These are phyloP conservation scores for Dictyostelium capitatum DNA, from an alignment of 78 protist species.

Conservation along the genomic window DNA sequence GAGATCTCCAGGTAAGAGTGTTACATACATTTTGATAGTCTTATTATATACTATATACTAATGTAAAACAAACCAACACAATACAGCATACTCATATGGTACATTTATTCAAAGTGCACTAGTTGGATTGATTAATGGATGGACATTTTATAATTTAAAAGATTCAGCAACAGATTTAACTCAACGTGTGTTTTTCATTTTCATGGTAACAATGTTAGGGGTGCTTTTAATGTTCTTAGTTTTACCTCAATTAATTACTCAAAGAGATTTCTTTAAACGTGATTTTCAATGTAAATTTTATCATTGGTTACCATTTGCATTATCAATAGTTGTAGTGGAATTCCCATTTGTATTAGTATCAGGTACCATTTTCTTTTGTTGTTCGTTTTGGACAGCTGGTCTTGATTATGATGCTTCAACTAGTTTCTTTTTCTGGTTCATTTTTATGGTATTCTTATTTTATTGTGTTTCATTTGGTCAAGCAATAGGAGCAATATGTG, in stretches of 20 bases:
- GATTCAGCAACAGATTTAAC: slow-evolving; percentile 43
- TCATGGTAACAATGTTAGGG: slow-evolving; percentile 20
- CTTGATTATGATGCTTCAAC: background rate
- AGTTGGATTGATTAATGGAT: slow-evolving; percentile 25
- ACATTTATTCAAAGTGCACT: slow-evolving; percentile 29
- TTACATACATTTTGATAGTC: slow-evolving; percentile 40
- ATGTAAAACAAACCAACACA: too few species aligned
- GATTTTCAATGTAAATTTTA: slow-evolving; percentile 62
- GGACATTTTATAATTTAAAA: slow-evolving; percentile 45
- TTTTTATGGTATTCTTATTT: slow-evolving; percentile 1
- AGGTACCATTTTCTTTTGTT: slow-evolving; percentile 25
- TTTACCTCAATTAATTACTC: slow-evolving; percentile 39
- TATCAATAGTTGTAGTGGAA: slow-evolving; percentile 37
- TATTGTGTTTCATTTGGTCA: slow-evolving; percentile 51
- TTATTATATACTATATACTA: too few species aligned
- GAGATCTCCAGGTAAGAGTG: slow-evolving; percentile 51
- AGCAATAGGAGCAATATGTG: slow-evolving; percentile 45
- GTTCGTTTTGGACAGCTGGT: slow-evolving; percentile 60
- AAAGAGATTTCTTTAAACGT: slow-evolving; percentile 51
- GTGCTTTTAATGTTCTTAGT: slow-evolving; percentile 44
- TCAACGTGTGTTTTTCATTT: slow-evolving; percentile 33
- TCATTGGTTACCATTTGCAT: slow-evolving; percentile 36
- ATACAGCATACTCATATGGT: slow-evolving; percentile 36
- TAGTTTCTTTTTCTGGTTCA: slow-evolving; percentile 49
- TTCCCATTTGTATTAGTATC: slow-evolving; percentile 44